These are phyloP conservation scores for Leccinum fibrillosum DNA, from an alignment of 768 basidiomycete genomes.

Conservation along the genomic window DNA sequence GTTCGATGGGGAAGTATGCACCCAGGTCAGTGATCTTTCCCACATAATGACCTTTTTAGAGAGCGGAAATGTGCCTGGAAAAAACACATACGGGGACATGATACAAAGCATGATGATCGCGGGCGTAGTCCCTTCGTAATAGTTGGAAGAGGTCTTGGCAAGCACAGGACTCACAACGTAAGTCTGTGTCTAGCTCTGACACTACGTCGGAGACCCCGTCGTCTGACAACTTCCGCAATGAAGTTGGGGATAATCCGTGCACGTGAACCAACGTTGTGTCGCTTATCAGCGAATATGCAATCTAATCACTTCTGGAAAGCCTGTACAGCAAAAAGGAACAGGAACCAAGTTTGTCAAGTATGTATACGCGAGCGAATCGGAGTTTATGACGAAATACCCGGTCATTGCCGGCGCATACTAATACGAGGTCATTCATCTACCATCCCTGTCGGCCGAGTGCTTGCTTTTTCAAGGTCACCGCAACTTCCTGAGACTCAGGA, in stretches of 20 bases:
- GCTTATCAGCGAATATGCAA: not conserved
- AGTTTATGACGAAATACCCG: not conserved
- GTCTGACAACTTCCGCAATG: not conserved
- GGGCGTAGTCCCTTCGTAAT: no score
- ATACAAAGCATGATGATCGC: no score
- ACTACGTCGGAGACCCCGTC: no score
- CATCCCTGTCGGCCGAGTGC: not conserved
- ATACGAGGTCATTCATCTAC: not conserved
- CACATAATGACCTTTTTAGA: not conserved
- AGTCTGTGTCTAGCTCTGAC: not conserved
- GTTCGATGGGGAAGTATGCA: not conserved
- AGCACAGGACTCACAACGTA: not conserved
- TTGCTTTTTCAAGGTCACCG: not conserved
- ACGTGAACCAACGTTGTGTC: not conserved
- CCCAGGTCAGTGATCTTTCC: no score
- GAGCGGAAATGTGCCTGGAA: not conserved
- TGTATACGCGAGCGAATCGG: not conserved
- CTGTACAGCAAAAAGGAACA: no score
- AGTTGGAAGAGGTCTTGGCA: not conserved
- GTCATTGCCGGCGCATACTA: not conserved
- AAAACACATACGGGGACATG: no score
- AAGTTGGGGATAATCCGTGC: not conserved
- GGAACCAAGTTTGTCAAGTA: no score
- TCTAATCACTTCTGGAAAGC: not conserved
- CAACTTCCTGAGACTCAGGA: slow-evolving; percentile 10